Evolutionary conservation across 1,139 yeast species (phyloP).

Genomic region (Debaryomyces sp.): DNA sequence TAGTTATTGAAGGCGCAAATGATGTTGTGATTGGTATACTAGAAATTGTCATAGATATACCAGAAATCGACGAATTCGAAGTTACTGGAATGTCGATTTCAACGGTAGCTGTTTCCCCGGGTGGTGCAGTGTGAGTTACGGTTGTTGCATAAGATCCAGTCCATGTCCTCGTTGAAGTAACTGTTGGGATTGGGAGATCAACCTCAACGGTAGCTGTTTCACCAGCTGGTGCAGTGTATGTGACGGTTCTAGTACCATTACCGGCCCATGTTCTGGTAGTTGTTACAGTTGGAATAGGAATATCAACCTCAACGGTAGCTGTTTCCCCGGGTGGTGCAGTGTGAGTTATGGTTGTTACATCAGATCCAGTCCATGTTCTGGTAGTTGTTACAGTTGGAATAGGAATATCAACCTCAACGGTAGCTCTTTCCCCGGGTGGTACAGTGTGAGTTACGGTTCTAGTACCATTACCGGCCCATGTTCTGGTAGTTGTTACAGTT

Average conservation of each 20-base stretch:
- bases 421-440: too few species aligned
- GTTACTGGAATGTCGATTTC: conserved; percentile 6
- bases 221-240: neutral
- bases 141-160: neutral
- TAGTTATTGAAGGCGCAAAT: neutral
- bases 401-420: too few species aligned
- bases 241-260: neutral
- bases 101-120: neutral
- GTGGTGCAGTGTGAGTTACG: conserved; percentile 4
- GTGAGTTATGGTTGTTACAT: too few species aligned
- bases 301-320: too few species aligned
- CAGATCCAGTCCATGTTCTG: too few species aligned
- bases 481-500: too few species aligned
- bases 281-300: neutral
- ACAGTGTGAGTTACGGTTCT: too few species aligned
- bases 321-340: too few species aligned
- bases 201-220: neutral
- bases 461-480: too few species aligned
- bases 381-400: too few species aligned
- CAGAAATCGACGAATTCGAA: neutral
- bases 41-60: neutral
- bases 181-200: neutral
- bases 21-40: neutral
- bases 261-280: neutral
- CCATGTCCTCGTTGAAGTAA: neutral